Evolutionary conservation across 1,284 basidiomycete genomes (phyloP), one percentile per base, ranked within the genome.

Genomic region (Amylostereum areolatum): DNA sequence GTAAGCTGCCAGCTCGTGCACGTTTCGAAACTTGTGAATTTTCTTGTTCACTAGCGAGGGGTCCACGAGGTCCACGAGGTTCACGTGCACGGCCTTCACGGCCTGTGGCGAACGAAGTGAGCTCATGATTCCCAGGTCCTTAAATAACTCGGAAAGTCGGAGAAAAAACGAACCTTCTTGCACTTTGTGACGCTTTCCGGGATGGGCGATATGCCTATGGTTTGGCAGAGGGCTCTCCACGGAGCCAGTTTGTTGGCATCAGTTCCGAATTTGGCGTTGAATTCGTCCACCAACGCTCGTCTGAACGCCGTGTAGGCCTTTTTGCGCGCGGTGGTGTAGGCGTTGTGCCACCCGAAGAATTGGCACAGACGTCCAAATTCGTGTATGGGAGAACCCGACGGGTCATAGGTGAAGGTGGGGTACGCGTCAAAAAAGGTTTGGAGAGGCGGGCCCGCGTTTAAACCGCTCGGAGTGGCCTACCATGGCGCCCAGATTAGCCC

Each of bases 221-320:
- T 45, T 5, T 50, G 9, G 32, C 57, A 66, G 29, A 71, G 51
- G 4, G 51, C 48, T 30, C 62, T 59, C 70, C 71, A 72, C 2
- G 60, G 49, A 2, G 46, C 48, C 11, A 69, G 32, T 43, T 61
- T 54, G 3, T 63, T 49, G 2, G 50, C 59, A 32, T 69, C 57
- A 4, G 55, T 55, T 0, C 70, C 68, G 34, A 59, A 72, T 37
- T 52, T 48, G 11, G 48, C 52, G 28, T 68, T 65, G 54, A 72
- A 71, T 36, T 68, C 57, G 37, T 50, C 47, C 1, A 62, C 59
- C 33, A 71, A 44, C 3, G 64, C 67, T 25, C 56, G 55, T 5
- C 58, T 51, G 49, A 62, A 59, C 1, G 32, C 41, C 2, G 39
- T 31, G 2, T 55, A 55, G 0, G 55, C 57, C 3, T 47, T 33